Conservation (phyloP, 192 early-diverging fungal genomes). For the Podila epicladia region DNA sequence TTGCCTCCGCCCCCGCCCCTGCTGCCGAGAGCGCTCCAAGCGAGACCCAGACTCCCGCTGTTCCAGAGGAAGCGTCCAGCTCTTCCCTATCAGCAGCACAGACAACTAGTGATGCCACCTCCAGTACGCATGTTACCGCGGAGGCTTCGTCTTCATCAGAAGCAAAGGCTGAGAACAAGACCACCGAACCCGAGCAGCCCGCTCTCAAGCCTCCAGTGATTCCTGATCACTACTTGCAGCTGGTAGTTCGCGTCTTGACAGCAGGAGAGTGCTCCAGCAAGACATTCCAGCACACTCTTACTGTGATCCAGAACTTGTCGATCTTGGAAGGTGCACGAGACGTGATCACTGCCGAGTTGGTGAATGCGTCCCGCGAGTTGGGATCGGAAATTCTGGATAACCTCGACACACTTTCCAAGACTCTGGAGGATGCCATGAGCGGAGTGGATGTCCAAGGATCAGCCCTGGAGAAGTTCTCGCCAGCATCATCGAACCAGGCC, state of each 20-base stretch:
- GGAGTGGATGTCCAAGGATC: slow-evolving; percentile 80
- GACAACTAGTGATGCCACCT: slow-evolving; percentile 1
- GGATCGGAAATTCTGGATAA: slow-evolving; percentile 75
- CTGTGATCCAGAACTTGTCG: slow-evolving; percentile 90
- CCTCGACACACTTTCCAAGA: slow-evolving; percentile 69
- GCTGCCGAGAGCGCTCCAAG: not conserved
- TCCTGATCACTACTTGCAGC: slow-evolving; percentile 82
- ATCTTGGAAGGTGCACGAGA: slow-evolving; percentile 71
- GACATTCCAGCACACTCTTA: slow-evolving; percentile 94
- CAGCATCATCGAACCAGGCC: slow-evolving; percentile 88
- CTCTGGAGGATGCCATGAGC: slow-evolving; percentile 62
- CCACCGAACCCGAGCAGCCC: slow-evolving; percentile 27
- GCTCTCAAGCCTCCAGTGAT: slow-evolving; percentile 79
- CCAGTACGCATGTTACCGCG: not conserved
- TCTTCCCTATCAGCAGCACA: slow-evolving; percentile 1
- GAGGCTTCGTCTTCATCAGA: not conserved
- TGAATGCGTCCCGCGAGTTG: slow-evolving; percentile 73
- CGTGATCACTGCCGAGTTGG: slow-evolving; percentile 85
- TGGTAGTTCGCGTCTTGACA: slow-evolving; percentile 91
- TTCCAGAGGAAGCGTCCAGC: slow-evolving; percentile 5
- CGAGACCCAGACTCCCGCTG: slow-evolving; percentile 10
- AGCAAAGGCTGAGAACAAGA: slow-evolving; percentile 29
- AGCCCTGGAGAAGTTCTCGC: slow-evolving; percentile 82
- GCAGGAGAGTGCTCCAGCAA: slow-evolving; percentile 90
- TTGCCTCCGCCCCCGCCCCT: not conserved